Conservation (phyloP, 768 basidiomycete species). For the Paxillus involutus region DNA sequence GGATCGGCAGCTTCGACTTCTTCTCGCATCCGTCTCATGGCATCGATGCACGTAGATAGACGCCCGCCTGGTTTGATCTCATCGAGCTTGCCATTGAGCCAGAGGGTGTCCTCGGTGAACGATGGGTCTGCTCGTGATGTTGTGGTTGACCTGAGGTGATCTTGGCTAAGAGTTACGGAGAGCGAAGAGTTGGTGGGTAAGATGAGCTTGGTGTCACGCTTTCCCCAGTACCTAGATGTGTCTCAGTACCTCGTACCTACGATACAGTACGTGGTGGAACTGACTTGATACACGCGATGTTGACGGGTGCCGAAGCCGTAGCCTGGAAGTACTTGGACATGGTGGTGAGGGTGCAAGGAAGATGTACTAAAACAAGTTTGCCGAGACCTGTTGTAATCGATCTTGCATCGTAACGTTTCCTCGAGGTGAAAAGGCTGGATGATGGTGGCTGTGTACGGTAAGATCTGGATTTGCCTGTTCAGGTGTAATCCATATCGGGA, state of each 20-base stretch:
- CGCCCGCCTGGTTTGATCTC: slow-evolving; percentile 81
- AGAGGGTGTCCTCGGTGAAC: slow-evolving; percentile 77
- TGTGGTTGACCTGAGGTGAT: slow-evolving; percentile 92
- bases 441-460: slow-evolving; percentile 18
- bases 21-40: slow-evolving; percentile 79
- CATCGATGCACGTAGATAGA: slow-evolving; percentile 79
- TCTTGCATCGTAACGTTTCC: slow-evolving; percentile 7
- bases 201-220: slow-evolving; percentile 93
- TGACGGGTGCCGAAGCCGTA: slow-evolving; percentile 90
- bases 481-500: not conserved
- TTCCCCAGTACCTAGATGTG: slow-evolving; percentile 92
- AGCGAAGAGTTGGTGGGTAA: slow-evolving; percentile 97
- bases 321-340: slow-evolving; percentile 72
- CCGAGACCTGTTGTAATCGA: not conserved
- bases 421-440: not conserved
- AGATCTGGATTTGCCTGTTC: slow-evolving; percentile 15
- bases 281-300: slow-evolving; percentile 98
- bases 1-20: slow-evolving; percentile 70
- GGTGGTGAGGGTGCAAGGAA: slow-evolving; percentile 19
- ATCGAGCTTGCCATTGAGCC: slow-evolving; percentile 95
- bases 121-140: slow-evolving; percentile 81
- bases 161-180: slow-evolving; percentile 96
- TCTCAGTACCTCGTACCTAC: slow-evolving; percentile 3
- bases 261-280: slow-evolving; percentile 13
- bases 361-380: slow-evolving; percentile 4